These are phyloP conservation scores for Grosmannia huntii DNA, from an alignment of 2,329 filamentous ascomycete species.

Conservation along the genomic window DNA sequence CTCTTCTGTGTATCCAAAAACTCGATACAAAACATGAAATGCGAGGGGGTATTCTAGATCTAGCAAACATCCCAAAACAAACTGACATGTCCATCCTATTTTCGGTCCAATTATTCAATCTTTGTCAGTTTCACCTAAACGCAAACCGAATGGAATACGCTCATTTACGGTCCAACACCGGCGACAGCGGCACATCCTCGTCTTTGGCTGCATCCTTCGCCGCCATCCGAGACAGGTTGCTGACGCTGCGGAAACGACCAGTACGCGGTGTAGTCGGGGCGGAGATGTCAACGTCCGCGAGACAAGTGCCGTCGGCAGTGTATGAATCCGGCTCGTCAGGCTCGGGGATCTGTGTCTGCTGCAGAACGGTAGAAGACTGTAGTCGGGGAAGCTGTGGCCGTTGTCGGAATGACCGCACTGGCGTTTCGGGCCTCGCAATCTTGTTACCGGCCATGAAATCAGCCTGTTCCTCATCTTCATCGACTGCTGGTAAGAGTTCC, in stretches of 20 bases:
- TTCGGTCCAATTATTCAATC: not conserved
- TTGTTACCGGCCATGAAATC: not conserved
- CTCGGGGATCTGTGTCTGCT: not conserved
- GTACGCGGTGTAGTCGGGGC: slow-evolving; percentile 1
- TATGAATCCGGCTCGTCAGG: slow-evolving; percentile 7
- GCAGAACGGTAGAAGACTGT: not conserved
- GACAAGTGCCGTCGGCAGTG: slow-evolving; percentile 1
- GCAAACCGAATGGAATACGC: not conserved
- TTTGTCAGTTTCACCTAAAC: not conserved
- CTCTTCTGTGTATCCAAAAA: not conserved
- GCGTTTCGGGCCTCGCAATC: not conserved
- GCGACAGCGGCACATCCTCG: not conserved
- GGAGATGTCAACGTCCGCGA: not conserved
- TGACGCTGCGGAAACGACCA: slow-evolving; percentile 7
- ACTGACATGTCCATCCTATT: not conserved
- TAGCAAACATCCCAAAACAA: not conserved
- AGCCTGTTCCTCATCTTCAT: slow-evolving; percentile 1
- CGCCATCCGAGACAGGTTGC: slow-evolving; percentile 1
- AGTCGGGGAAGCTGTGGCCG: not conserved
- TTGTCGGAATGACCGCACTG: not conserved
- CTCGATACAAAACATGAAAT: not conserved
- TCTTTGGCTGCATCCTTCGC: not conserved
- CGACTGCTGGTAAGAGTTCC: not conserved
- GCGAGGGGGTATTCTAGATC: not conserved
- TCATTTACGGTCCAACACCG: not conserved